A percentile compares a stretch with the other conserved stretches of the same genome.
Evolutionary conservation across 73 alveolate species (phyloP).

Genomic region (Tetrahymena elliotti): DNA sequence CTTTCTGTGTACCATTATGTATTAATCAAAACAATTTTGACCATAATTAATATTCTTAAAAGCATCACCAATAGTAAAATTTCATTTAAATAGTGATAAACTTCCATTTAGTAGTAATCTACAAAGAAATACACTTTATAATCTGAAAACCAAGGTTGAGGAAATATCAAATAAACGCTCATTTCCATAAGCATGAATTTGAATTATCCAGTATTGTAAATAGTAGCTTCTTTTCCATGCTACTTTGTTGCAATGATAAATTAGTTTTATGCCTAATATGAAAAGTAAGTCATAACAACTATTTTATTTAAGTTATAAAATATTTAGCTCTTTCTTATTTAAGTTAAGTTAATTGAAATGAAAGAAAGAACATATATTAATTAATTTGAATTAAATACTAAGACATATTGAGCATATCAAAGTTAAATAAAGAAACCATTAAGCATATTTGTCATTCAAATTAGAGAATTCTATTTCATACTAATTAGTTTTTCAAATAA

Average conservation of each 20-base stretch:
- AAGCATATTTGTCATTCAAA: neutral
- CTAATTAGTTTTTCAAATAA: neutral
- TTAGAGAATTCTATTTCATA: neutral
- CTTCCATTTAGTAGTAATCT: neutral
- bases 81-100: neutral
- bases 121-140: neutral
- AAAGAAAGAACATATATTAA: neutral
- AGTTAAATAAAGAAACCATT: neutral
- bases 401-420: neutral
- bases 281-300: neutral
- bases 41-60: neutral
- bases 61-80: neutral
- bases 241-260: neutral
- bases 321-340: neutral
- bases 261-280: neutral
- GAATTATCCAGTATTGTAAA: neutral
- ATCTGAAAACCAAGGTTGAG: neutral
- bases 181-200: neutral
- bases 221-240: neutral
- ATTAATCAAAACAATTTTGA: neutral
- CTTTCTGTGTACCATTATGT: neutral
- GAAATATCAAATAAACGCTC: neutral
- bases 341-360: neutral
- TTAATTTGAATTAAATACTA: neutral
- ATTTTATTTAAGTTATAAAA: neutral